Evolutionary conservation across 1,284 basidiomycete species (phyloP), one percentile per base, ranked within the genome.

Genomic region (Inonotus hispidus): DNA sequence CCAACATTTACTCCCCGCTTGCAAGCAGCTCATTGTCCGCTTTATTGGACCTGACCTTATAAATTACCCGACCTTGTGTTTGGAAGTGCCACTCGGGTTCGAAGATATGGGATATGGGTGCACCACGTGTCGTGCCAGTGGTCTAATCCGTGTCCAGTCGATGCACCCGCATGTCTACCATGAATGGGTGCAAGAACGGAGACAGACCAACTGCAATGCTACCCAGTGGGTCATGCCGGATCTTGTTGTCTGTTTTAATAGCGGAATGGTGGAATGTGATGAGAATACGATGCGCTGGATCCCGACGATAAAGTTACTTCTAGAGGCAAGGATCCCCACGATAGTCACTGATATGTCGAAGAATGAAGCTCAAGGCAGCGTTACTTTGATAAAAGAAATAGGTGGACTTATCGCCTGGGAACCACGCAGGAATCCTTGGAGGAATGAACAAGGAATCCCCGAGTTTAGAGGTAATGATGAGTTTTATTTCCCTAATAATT

Each of bases 351-450:
- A 23, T 16, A 21, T 25, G 14, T 35, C 29, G 2, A 25, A 57
- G 11, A 25, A 32, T n/a, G 43, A 57, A 13, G 56, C 45, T 5
- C 6, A 19, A 2, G n/a, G 4, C 16, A 35, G 37, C 27, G 32
- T 1, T 4, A 35, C 3, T 3, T 35, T 47, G 1, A 25, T 50
- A 19, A 19, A 19, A 0, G 21, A 29, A 8, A n/a, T 29, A 10
- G 46, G 56, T 3, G 41, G 41, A n/a, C 1, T 21, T 11, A 35
- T 57, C 41, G 56, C 13, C 16, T 32, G 43, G 16, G 45, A 46
- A 14, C 56, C 46, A 16, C 56, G 45, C 19, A 25, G 37, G 13
- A 57, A 57, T 19, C 56, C 56, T 16, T 57, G 56, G 56, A 57
- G 43, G 56, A 57, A 57, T 27, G 43, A 47, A 43, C 46, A 38